Evolutionary conservation across 2,329 filamentous ascomycete species (phyloP).

Genomic region (Aspergillus niger): DNA sequence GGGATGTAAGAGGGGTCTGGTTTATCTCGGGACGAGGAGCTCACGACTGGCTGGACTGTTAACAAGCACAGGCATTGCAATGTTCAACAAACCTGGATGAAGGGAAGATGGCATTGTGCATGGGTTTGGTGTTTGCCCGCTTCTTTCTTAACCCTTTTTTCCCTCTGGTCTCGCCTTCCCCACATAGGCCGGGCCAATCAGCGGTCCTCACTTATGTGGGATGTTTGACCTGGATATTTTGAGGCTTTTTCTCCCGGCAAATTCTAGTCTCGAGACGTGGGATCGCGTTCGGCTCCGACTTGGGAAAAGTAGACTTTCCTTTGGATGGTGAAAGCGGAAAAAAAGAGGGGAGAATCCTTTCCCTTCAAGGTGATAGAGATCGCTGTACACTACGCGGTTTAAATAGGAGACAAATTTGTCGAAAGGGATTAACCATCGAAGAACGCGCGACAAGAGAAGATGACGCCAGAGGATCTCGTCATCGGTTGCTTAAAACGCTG

Average conservation of each 20-base stretch:
- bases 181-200: slow-evolving; percentile 16
- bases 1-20: neutral
- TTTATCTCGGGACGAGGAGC: no score
- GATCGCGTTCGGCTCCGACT: neutral
- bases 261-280: neutral
- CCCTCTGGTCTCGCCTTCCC: slow-evolving; percentile 9
- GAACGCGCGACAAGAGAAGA: neutral
- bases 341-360: neutral
- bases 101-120: neutral
- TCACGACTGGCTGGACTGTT: neutral
- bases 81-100: neutral
- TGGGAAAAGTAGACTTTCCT: neutral
- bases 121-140: neutral
- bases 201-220: slow-evolving; percentile 8
- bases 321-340: neutral
- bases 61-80: neutral
- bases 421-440: neutral
- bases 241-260: neutral
- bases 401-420: neutral
- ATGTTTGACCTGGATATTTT: slow-evolving; percentile 14
- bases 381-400: neutral
- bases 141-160: slow-evolving; percentile 3
- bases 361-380: no score
- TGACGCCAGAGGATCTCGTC: slow-evolving; percentile 11
- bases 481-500: slow-evolving; percentile 8